A percentile compares a stretch with the other conserved stretches of the same genome.
Evolutionary conservation across 208 protist species (phyloP).

Genomic region (Trypanosoma rangeli): DNA sequence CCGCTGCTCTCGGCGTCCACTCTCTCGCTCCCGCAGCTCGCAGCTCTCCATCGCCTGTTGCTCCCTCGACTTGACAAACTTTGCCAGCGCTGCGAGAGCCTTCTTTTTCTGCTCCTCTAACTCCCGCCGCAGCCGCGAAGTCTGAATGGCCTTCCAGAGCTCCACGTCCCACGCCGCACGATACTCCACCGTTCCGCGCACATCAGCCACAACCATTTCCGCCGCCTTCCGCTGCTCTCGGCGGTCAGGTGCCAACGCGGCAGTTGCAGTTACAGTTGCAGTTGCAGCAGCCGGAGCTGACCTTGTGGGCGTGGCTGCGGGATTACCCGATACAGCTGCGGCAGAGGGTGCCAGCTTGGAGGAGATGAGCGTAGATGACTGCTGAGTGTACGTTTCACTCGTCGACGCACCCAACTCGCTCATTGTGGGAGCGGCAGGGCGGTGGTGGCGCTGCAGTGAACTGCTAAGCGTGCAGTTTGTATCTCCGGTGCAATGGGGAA

Average conservation of each 20-base stretch:
- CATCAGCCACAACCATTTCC: slow-evolving; percentile 20
- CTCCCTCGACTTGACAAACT: slow-evolving; percentile 40
- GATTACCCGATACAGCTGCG: not conserved
- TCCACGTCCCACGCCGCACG: slow-evolving; percentile 85
- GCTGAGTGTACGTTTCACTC: not conserved
- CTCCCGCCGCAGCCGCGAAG: slow-evolving; percentile 56
- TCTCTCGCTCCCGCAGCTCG: slow-evolving; percentile 30
- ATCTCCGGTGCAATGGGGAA: not conserved
- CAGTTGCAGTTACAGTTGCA: not conserved
- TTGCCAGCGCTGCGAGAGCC: slow-evolving; percentile 41
- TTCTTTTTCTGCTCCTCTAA: slow-evolving; percentile 47
- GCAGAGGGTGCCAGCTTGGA: not conserved
- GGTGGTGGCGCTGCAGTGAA: not conserved
- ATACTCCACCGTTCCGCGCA: slow-evolving; percentile 85
- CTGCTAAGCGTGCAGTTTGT: not conserved
- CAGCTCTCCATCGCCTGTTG: slow-evolving; percentile 31
- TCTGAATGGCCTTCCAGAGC: slow-evolving; percentile 85
- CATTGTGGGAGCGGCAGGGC: not conserved
- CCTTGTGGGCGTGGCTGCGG: not conserved
- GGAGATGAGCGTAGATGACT: not conserved
- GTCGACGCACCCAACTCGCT: not conserved
- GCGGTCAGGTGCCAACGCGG: not conserved
- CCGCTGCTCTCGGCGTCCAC: slow-evolving; percentile 38
- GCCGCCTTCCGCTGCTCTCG: not conserved
- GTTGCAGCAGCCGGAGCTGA: not conserved